Percentiles rank a stretch among this genome's conserved stretches.
phyloP scores from a whole-genome alignment of 129 eudicot genomes.

The Silybum marianum region DNA sequence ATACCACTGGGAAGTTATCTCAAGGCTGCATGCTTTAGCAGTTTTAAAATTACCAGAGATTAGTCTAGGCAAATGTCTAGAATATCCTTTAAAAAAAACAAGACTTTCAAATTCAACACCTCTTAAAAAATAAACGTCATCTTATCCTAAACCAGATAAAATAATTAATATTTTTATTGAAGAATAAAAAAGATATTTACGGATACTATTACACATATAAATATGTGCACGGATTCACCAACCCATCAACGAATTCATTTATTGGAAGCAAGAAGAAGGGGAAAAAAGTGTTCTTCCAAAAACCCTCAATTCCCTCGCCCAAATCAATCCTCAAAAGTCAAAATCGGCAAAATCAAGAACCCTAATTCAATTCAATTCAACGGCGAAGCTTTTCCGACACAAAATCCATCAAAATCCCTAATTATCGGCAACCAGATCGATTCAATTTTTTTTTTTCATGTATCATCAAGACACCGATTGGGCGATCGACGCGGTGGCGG shows the following conservation, averaged over 20 bases:
- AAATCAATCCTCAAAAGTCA: neutral
- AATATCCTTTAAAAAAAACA: no score
- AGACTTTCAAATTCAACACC: no score
- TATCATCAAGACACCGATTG: slow-evolving; percentile 32
- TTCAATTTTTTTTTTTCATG: slow-evolving; percentile 4
- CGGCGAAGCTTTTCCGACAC: neutral
- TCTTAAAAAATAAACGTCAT: no score
- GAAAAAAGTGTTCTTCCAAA: neutral
- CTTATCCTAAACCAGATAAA: no score
- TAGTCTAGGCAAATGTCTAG: no score
- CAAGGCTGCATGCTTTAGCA: no score
- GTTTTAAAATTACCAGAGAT: no score
- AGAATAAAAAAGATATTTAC: neutral
- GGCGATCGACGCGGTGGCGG: slow-evolving; percentile 25
- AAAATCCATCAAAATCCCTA: slow-evolving; percentile 11
- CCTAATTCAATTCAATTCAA: neutral
- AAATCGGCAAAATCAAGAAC: neutral
- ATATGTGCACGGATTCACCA: slow-evolving; percentile 42
- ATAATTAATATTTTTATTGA: no score
- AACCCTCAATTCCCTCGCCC: slow-evolving; percentile 8
- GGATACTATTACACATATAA: slow-evolving; percentile 33
- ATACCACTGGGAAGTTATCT: no score
- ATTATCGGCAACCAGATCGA: neutral
- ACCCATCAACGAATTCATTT: slow-evolving; percentile 35
- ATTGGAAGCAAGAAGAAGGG: neutral